Evolutionary conservation across 768 basidiomycete species (phyloP).

Genomic region (Psilocybe cubensis): DNA sequence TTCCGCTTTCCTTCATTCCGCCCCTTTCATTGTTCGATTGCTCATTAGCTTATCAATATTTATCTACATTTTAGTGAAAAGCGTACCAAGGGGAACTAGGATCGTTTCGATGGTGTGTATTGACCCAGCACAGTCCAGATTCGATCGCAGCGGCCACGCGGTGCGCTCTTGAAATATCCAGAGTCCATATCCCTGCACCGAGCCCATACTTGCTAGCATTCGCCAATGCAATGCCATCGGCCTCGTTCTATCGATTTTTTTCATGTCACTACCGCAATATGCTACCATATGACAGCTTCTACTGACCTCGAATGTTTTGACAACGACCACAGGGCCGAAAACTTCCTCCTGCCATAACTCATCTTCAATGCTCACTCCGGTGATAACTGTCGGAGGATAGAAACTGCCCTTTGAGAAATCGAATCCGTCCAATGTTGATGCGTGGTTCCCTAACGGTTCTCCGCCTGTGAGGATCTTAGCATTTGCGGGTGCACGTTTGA

Average conservation of each 20-base stretch:
- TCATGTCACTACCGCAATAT: not conserved
- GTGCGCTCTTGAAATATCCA: conserved; percentile 74
- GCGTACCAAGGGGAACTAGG: conserved; percentile 85
- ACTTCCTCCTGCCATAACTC: conserved; percentile 83
- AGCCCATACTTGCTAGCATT: conserved; percentile 82
- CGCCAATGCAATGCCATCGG: conserved; percentile 68
- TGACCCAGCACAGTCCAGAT: conserved; percentile 84
- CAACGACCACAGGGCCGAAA: conserved; percentile 84
- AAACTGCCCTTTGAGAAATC: conserved; percentile 76
- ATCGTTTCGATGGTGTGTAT: conserved; percentile 89
- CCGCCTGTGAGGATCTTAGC: conserved; percentile 68
- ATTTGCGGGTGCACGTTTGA: conserved; percentile 39
- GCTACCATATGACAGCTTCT: not conserved
- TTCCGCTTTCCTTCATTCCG: conserved; percentile 89
- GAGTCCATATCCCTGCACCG: conserved; percentile 83
- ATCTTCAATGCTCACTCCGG: conserved; percentile 56
- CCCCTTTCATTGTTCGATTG: conserved; percentile 51
- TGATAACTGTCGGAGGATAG: conserved; percentile 80
- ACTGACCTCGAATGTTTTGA: conserved; percentile 46
- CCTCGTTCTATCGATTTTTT: conserved; percentile 54
- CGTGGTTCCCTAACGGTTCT: conserved; percentile 54
- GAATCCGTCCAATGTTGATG: conserved; percentile 68
- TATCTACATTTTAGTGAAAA: conserved; percentile 22
- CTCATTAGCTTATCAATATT: not conserved
- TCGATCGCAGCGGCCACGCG: conserved; percentile 72